Evolutionary conservation across 31 red algal genomes (phyloP), one percentile per base, ranked within the genome.

Genomic region (Asparagopsis taxiformis): DNA sequence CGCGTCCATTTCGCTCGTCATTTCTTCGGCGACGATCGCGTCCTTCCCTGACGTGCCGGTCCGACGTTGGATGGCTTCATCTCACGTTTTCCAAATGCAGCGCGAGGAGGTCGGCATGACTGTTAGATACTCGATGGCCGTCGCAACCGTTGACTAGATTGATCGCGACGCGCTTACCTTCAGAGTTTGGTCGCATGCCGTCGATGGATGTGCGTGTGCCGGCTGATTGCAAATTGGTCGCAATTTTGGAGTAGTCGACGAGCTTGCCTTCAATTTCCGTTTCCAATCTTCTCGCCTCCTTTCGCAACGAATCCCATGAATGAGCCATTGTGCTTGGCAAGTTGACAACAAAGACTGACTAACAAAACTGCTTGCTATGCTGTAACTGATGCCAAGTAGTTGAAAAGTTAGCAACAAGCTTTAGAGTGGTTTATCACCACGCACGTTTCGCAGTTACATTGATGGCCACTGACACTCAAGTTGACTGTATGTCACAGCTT

Each of bases 221-320:
- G 43, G 82, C 69, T 35, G 72, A 75, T 33, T 88, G 63, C 17
- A 90, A 59, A 21, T 73, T 68, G 11, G 79, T 63, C 15, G 79
- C 69, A 29, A 84, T 35, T 68, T 90, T 93, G 50, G 77, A 70
- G 72, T 90, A 98, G 10, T 77, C 75, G 2, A 82, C 84, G 32
- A 98, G 68, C 56, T 92, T 90, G 11, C 62, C 51, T 24, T 98
- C 94, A 50, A 98, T 81, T 41, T 98, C 89, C 46, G 72, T 74
- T 55, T 98, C 94, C 11, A 98, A 66, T 50, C 89, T 84, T 19
- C 94, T 80, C 56, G 89, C 94, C 50, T 98, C 89, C 70, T 82
- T 88, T 0, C 94, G 76, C 9, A 98, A 51, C 31, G 59, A 37
- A 29, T 98, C 94, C 94, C 94, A 98, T 48, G 79, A 74, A 35